Evolutionary conservation across 805 yeast genomes (phyloP).

Genomic region (Peterozyma xylosa): DNA sequence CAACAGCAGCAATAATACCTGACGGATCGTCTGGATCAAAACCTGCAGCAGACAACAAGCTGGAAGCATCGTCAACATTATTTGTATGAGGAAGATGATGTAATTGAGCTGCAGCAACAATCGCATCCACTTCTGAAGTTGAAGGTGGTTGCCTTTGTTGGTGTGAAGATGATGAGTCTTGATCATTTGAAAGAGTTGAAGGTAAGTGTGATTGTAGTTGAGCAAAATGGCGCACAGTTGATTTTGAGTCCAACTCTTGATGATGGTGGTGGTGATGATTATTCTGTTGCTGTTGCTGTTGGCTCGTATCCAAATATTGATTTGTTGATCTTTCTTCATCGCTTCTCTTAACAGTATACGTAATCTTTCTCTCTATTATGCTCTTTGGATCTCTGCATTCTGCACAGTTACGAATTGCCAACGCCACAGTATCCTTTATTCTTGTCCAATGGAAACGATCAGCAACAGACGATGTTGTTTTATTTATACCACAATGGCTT

Average conservation of each 20-base stretch:
- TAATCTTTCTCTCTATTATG: conserved; percentile 3
- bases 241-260: neutral
- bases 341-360: conserved; percentile 11
- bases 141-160: neutral
- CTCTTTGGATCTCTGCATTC: conserved; percentile 52
- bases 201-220: neutral
- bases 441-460: conserved; percentile 88
- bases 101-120: neutral
- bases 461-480: conserved; percentile 69
- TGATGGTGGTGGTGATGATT: conserved; percentile 7
- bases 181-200: neutral
- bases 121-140: neutral
- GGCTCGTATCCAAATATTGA: neutral
- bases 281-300: conserved; percentile 10
- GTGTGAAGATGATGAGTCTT: neutral
- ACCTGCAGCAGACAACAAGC: conserved; percentile 26
- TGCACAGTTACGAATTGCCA: conserved; percentile 67
- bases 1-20: conserved; percentile 52
- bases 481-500: conserved; percentile 84
- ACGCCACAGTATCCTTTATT: conserved; percentile 79
- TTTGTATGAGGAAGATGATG: neutral
- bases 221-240: too few species aligned
- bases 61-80: conserved; percentile 18
- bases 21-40: conserved; percentile 29
- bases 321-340: conserved; percentile 11